Evolutionary conservation across 2,329 filamentous ascomycete species (phyloP).

Genomic region (Metarhizium robertsii): DNA sequence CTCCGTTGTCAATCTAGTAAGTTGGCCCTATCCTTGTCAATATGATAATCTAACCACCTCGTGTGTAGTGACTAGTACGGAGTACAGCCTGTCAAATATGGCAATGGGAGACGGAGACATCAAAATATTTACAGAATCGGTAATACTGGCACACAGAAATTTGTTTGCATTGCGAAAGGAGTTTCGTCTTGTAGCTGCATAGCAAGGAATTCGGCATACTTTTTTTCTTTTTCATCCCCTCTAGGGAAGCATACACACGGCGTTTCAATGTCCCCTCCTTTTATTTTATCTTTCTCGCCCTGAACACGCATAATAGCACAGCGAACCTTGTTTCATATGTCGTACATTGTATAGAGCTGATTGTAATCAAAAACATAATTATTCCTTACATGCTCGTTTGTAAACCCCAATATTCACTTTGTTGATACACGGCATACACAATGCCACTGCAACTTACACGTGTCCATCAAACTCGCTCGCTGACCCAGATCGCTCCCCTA

Average conservation of each 20-base stretch:
- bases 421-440: background rate
- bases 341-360: conserved; percentile 1
- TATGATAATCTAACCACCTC: background rate
- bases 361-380: conserved; percentile 3
- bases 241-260: conserved; percentile 1
- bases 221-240: background rate
- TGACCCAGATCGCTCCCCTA: conserved; percentile 86
- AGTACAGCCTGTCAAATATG: background rate
- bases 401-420: background rate
- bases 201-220: background rate
- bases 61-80: background rate
- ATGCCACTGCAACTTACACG: background rate
- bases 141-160: conserved; percentile 16
- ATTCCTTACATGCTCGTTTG: background rate
- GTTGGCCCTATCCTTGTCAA: conserved; percentile 21
- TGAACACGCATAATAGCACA: background rate
- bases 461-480: conserved; percentile 53
- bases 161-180: conserved; percentile 13
- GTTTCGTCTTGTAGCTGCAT: background rate
- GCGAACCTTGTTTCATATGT: background rate
- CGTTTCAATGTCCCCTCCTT: background rate
- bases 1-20: conserved; percentile 95
- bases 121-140: background rate
- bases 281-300: background rate
- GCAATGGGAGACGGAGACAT: background rate